phyloP scores from a whole-genome alignment of 345 rosid species.

The Bretschneidera sinensis region DNA sequence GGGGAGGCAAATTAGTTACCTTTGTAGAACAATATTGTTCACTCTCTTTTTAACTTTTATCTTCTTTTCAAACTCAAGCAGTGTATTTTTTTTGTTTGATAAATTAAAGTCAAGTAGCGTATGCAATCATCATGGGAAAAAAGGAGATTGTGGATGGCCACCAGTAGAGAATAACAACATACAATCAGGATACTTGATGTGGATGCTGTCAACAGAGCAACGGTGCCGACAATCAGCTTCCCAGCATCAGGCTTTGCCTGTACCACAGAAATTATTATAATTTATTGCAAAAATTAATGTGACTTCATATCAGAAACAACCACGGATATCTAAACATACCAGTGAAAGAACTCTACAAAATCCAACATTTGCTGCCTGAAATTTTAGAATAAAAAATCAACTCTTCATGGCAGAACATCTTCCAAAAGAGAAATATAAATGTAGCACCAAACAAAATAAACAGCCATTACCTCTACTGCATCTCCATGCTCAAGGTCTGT shows the following conservation, averaged over 20 bases:
- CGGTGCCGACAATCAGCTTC: slow-evolving; percentile 60
- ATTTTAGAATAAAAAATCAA: slow-evolving; percentile 19
- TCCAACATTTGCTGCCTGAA: slow-evolving; percentile 80
- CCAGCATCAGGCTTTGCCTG: slow-evolving; percentile 87
- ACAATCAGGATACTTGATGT: slow-evolving; percentile 70
- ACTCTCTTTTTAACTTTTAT: no score
- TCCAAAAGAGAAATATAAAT: no score
- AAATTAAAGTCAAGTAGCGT: no score
- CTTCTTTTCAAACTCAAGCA: no score
- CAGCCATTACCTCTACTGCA: slow-evolving; percentile 50
- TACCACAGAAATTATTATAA: slow-evolving; percentile 10
- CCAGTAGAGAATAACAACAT: slow-evolving; percentile 18
- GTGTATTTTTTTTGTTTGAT: no score
- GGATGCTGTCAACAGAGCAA: slow-evolving; percentile 69
- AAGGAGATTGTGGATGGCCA: no score
- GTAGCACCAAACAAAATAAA: no score
- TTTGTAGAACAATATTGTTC: no score
- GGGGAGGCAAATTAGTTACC: no score
- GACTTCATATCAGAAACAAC: background rate
- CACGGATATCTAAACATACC: slow-evolving; percentile 36
- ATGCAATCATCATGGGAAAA: no score
- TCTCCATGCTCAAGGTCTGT: slow-evolving; percentile 58
- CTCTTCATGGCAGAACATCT: no score
- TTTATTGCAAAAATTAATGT: background rate
- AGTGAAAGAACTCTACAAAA: slow-evolving; percentile 61